Evolutionary conservation across 2,329 filamentous ascomycete genomes (phyloP).

Genomic region (Colletotrichum eleusines): DNA sequence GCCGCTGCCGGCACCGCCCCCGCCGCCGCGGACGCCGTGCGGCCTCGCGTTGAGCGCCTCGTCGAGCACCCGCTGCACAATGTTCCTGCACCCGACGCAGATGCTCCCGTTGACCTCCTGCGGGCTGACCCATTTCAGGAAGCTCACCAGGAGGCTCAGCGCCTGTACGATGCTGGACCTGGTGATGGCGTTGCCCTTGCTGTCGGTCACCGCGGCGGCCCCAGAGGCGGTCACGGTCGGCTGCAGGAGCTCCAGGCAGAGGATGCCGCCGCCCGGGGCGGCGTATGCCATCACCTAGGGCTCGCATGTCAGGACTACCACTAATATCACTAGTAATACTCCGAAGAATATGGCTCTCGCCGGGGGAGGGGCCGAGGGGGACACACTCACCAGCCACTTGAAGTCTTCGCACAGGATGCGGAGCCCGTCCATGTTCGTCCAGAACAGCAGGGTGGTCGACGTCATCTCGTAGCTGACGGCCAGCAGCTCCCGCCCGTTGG

Average conservation of each 20-base stretch:
- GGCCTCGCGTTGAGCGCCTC: slow-evolving; percentile 58
- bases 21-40: slow-evolving; percentile 1
- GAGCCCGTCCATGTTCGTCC: slow-evolving; percentile 63
- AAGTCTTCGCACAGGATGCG: slow-evolving; percentile 56
- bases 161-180: slow-evolving; percentile 65
- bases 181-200: slow-evolving; percentile 52
- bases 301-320: slow-evolving; percentile 28
- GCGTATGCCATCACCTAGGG: slow-evolving; percentile 63
- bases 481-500: slow-evolving; percentile 56
- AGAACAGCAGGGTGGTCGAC: slow-evolving; percentile 58
- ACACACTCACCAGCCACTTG: slow-evolving; percentile 59
- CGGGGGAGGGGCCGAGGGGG: no score
- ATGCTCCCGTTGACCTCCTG: slow-evolving; percentile 61
- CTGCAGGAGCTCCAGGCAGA: slow-evolving; percentile 62
- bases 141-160: slow-evolving; percentile 62
- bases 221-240: slow-evolving; percentile 46
- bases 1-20: not conserved
- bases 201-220: slow-evolving; percentile 24
- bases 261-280: slow-evolving; percentile 61
- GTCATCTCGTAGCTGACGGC: slow-evolving; percentile 62
- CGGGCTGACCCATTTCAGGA: slow-evolving; percentile 63
- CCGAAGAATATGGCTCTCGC: no score
- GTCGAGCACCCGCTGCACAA: slow-evolving; percentile 64
- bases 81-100: slow-evolving; percentile 57
- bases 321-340: no score